phyloP scores from a whole-genome alignment of 2,329 filamentous ascomycete species.

The Penicillium hordei region DNA sequence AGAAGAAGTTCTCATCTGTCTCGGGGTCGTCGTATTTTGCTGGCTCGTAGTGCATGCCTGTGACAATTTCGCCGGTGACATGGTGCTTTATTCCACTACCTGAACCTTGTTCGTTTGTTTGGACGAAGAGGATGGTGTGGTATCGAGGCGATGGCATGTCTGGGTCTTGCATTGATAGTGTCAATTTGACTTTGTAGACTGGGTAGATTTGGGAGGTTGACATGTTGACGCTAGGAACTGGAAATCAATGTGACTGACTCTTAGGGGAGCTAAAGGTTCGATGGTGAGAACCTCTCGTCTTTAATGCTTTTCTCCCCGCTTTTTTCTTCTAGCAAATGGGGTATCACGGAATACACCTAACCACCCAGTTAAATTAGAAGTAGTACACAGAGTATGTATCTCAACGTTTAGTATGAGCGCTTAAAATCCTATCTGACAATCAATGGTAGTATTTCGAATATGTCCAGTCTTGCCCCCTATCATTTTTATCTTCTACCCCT shows the following conservation, averaged over 20 bases:
- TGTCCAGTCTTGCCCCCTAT: not conserved
- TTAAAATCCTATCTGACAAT: not conserved
- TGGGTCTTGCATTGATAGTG: not conserved
- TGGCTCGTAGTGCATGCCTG: conserved; percentile 2
- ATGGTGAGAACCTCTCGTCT: not conserved
- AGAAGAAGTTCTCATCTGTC: conserved; percentile 1
- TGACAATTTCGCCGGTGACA: conserved; percentile 6
- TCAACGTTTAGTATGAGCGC: not conserved
- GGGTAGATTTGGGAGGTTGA: not conserved
- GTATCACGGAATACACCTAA: not conserved
- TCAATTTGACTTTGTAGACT: conserved; percentile 4
- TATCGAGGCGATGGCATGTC: not conserved
- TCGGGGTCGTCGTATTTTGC: not conserved
- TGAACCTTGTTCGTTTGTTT: not conserved
- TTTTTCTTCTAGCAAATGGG: not conserved
- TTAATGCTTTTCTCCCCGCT: not conserved
- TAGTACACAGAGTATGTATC: not conserved
- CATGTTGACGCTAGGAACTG: not conserved
- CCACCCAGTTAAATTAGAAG: not conserved
- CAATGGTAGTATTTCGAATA: not conserved
- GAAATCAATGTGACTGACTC: not conserved
- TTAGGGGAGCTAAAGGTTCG: not conserved
- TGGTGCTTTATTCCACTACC: conserved; percentile 3
- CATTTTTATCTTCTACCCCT: not conserved
- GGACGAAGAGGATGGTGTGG: conserved; percentile 3